Conservation (phyloP, 2,329 filamentous ascomycete genomes). For the Nakataea oryzae region DNA sequence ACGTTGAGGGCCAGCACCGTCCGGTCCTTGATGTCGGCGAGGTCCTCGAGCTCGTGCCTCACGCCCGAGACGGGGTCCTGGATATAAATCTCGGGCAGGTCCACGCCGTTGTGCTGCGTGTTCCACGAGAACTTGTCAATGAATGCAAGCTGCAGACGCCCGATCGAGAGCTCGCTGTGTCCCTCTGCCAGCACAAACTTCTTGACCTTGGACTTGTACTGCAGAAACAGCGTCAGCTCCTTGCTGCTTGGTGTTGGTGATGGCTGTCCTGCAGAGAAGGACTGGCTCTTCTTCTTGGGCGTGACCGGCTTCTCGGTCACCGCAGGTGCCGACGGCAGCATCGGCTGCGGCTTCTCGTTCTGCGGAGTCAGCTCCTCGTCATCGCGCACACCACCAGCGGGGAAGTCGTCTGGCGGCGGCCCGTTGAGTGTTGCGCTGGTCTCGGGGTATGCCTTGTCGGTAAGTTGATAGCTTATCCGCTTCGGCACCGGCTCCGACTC, state of each 20-base stretch:
- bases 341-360: not conserved
- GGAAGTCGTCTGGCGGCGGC: conserved; percentile 40
- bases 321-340: not conserved
- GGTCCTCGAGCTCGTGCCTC: conserved; percentile 91
- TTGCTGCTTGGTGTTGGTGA: conserved; percentile 62
- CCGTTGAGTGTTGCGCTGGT: conserved; percentile 50
- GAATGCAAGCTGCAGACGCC: conserved; percentile 84
- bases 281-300: conserved; percentile 25
- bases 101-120: conserved; percentile 83
- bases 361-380: conserved; percentile 14
- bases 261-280: conserved; percentile 50
- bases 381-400: conserved; percentile 16
- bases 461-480: too few relatives aligned
- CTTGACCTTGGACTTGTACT: conserved; percentile 95
- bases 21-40: conserved; percentile 86
- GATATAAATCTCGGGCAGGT: conserved; percentile 94
- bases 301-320: conserved; percentile 1
- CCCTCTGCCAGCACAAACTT: conserved; percentile 87
- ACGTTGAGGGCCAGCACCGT: conserved; percentile 93
- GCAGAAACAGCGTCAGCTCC: conserved; percentile 85
- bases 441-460: conserved; percentile 19
- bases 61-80: conserved; percentile 93
- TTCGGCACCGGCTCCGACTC: conserved; percentile 11
- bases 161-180: conserved; percentile 73
- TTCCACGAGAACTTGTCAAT: conserved; percentile 99